phyloP scores from a whole-genome alignment of 2,329 filamentous ascomycete genomes.

The Bipolaris cookei region DNA sequence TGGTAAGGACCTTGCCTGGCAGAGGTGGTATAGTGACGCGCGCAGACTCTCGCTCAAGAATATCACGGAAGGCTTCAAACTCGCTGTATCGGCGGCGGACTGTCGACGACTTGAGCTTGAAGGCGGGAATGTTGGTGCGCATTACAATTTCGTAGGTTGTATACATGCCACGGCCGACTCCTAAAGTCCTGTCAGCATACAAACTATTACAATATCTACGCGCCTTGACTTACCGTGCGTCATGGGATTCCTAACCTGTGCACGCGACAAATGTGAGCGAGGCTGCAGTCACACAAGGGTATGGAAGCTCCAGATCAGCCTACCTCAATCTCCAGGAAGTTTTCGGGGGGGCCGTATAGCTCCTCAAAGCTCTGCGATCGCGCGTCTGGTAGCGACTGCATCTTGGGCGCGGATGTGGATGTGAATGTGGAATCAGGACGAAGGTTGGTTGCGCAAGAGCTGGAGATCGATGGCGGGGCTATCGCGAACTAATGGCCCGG shows the following conservation, averaged over 20 bases:
- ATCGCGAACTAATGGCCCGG: constrained; percentile 23
- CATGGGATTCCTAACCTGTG: constrained; percentile 81
- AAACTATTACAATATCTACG: not conserved
- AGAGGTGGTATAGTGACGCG: constrained; percentile 94
- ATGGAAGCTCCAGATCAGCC: constrained; percentile 12
- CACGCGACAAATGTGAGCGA: constrained; percentile 33
- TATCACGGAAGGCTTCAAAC: constrained; percentile 98
- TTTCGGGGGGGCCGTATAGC: constrained; percentile 97
- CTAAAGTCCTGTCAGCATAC: constrained; percentile 69
- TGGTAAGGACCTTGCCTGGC: constrained; percentile 97
- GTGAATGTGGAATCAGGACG: not conserved
- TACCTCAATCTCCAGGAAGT: constrained; percentile 98
- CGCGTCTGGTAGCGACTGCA: constrained; percentile 70
- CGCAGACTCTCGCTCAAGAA: constrained; percentile 92
- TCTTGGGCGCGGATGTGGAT: constrained; percentile 36
- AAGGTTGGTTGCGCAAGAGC: constrained; percentile 17
- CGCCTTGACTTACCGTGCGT: constrained; percentile 29
- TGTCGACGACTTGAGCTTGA: constrained; percentile 84
- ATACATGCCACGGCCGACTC: constrained; percentile 95
- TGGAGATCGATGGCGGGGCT: constrained; percentile 22
- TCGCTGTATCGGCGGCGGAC: constrained; percentile 96
- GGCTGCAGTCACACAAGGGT: constrained; percentile 20
- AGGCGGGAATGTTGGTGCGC: constrained; percentile 97
- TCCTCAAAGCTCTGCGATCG: constrained; percentile 97
- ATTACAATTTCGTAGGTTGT: constrained; percentile 98